These are phyloP conservation scores for Xerophyta viscosa DNA, from an alignment of 106 monocot species.

Conservation along the genomic window DNA sequence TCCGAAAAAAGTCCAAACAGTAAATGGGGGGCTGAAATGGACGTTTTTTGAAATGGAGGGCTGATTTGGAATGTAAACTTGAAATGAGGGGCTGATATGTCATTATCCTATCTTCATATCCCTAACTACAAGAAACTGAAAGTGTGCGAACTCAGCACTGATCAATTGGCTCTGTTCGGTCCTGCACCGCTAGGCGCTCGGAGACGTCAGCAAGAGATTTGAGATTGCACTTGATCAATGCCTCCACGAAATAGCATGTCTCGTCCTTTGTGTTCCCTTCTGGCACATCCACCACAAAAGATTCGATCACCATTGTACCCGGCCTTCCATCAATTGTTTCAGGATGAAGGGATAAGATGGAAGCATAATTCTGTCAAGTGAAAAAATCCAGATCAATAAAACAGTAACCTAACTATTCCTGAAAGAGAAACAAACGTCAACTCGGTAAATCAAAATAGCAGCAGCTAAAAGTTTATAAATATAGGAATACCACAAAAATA, in stretches of 20 bases:
- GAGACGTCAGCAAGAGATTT: slow-evolving; percentile 44
- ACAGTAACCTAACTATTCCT: neutral
- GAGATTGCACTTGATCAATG: slow-evolving; percentile 64
- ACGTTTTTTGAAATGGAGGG: no score
- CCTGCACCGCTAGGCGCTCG: slow-evolving; percentile 23
- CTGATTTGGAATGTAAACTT: no score
- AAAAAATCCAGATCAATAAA: neutral
- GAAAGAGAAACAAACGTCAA: no score
- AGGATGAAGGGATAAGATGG: slow-evolving; percentile 41
- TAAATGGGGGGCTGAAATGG: no score
- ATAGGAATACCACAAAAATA: no score
- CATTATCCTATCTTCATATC: neutral
- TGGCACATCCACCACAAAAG: slow-evolving; percentile 58
- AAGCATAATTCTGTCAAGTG: slow-evolving; percentile 54
- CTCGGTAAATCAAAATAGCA: no score
- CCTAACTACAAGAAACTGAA: neutral
- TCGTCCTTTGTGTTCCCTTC: slow-evolving; percentile 76
- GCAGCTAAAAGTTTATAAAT: no score
- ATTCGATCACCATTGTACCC: slow-evolving; percentile 62
- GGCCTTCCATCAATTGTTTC: slow-evolving; percentile 50
- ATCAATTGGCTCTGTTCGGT: slow-evolving; percentile 16
- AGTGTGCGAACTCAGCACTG: neutral
- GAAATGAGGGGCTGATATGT: no score
- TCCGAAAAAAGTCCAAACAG: no score
- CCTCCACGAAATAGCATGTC: slow-evolving; percentile 53